Base-by-base conservation (phyloP, 2,329 filamentous ascomycete genomes). In the Botrytis aclada region DNA sequence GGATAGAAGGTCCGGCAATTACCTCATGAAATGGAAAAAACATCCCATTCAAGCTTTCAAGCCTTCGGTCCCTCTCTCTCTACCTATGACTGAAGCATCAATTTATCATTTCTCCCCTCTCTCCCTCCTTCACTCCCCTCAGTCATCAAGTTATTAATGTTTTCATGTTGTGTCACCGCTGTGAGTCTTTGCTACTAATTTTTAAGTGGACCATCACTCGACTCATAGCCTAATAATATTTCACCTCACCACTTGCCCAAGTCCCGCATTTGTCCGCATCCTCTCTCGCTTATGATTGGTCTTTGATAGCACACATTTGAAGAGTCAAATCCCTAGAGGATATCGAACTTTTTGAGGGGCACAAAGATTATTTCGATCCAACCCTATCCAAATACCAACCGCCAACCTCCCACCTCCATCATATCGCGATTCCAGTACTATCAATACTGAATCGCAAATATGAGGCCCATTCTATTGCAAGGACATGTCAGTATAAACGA, bases 401-500 rank as follows among this genome's bases (percentile, higher is more conserved):
- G n/a, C 51, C 51, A 56, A 56, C 51, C 41, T 47, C 64, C n/a
- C 61, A 37, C 41, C 63, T 45, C 70, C 41, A 54, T 65, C 67
- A 47, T 62, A 63, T 47, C 65, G 65, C n/a, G 61, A 66, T 71
- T 51, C 45, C 20, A 66, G 69, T 71, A 56, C 6, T 41, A 43
- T 66, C 34, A 29, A 73, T 61, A 70, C 58, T 56, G 62, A 75
- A 71, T 74, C 73, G 81, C 83, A 85, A 94, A 84, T 76, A 99
- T 99, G 96, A 94, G 96, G 87, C 96, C 96, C 82, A 97, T 98
- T 84, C 88, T 99, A 80, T 89, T 99, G 81, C 92, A 94, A 83
- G 96, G 96, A 84, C 96, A 99, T 90, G 90, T 91, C 84, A 80
- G 87, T 84, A 56, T n/a, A 62, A n/a, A 37, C 43, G 12, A 39